phyloP scores from a whole-genome alignment of 805 yeast species.

The Spathaspora gorwiae region DNA sequence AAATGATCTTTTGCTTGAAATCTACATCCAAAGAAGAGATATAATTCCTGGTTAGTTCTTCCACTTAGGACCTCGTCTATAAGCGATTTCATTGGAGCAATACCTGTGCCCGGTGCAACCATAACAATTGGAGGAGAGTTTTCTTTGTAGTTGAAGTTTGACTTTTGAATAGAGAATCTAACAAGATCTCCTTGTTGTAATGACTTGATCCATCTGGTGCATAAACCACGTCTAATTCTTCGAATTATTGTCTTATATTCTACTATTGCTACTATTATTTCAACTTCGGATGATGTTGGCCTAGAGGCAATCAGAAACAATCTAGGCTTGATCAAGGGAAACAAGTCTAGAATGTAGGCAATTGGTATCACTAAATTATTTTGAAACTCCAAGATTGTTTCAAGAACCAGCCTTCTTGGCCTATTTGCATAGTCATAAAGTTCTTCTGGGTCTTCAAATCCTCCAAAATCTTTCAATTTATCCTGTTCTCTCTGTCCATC shows the following conservation, averaged over 20 bases:
- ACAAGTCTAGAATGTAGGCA: constrained; percentile 66
- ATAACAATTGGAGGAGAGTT: constrained; percentile 50
- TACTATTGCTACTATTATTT: constrained; percentile 77
- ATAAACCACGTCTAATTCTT: constrained; percentile 71
- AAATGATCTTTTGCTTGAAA: constrained; percentile 60
- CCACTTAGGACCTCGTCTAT: constrained; percentile 38
- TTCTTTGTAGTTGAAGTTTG: constrained; percentile 23
- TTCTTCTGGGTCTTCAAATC: constrained; percentile 71
- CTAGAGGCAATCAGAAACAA: constrained; percentile 78
- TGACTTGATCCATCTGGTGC: constrained; percentile 68
- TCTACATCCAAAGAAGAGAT: constrained; percentile 75
- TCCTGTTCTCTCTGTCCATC: constrained; percentile 69
- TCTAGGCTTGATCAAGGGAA: constrained; percentile 79
- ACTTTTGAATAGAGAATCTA: constrained; percentile 47
- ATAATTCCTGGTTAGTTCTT: constrained; percentile 26
- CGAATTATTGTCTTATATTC: constrained; percentile 80
- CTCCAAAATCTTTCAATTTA: constrained; percentile 70
- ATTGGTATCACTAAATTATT: constrained; percentile 68
- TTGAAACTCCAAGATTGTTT: constrained; percentile 77
- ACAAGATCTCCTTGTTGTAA: constrained; percentile 47
- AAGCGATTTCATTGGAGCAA: constrained; percentile 85
- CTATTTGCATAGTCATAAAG: constrained; percentile 88
- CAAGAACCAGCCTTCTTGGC: constrained; percentile 84
- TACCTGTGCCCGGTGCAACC: constrained; percentile 93
- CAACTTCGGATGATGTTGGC: constrained; percentile 42